These are phyloP conservation scores for Neurospora sp. DNA, from an alignment of 495 filamentous ascomycete genomes.

Conservation along the genomic window DNA sequence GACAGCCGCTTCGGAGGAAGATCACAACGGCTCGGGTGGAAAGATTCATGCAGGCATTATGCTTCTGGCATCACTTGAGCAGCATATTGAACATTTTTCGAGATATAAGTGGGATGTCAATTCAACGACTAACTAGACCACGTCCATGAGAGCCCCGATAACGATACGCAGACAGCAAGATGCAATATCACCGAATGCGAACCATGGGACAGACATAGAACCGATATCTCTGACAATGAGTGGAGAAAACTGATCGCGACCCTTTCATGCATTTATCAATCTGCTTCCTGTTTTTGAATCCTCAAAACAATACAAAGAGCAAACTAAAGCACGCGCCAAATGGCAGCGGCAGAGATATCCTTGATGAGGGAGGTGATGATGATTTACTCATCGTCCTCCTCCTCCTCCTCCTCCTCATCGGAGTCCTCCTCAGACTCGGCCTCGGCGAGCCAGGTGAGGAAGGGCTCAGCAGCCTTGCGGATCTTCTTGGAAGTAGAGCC, in stretches of 20 bases:
- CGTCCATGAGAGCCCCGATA: background rate
- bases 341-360: background rate
- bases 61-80: background rate
- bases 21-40: background rate
- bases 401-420: constrained; percentile 46
- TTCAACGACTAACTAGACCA: background rate
- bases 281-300: background rate
- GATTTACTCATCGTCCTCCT: constrained; percentile 3
- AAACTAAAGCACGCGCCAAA: background rate
- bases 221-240: background rate
- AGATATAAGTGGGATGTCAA: background rate
- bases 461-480: constrained; percentile 84
- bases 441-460: constrained; percentile 86
- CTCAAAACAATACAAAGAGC: background rate
- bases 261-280: background rate
- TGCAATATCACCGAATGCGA: background rate
- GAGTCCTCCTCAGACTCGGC: constrained; percentile 76
- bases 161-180: background rate
- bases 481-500: constrained; percentile 84
- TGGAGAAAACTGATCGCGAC: background rate
- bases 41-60: background rate
- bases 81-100: background rate
- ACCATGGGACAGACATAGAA: background rate
- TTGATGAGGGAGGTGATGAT: constrained; percentile 5
- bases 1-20: background rate